Percentiles rank a stretch among this genome's conserved stretches.
Conservation (phyloP, 371 early-diverging fungal genomes). For the Chytridium lagenaria region DNA sequence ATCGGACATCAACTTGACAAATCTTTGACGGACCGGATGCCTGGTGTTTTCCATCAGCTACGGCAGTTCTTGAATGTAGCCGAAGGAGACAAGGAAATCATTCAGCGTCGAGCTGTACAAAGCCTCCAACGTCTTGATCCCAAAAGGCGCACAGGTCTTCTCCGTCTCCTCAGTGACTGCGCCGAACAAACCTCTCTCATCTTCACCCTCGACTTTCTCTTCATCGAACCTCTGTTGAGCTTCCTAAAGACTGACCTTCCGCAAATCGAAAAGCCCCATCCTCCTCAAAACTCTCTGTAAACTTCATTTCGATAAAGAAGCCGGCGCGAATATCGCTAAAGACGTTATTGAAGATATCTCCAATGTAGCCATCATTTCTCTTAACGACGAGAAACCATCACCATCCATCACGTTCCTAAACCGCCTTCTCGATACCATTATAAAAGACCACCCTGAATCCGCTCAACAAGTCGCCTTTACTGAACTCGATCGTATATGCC, state of each 20-base stretch:
- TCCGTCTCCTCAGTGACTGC: neutral
- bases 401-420: neutral
- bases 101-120: neutral
- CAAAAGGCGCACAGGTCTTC: neutral
- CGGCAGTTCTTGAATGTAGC: constrained; percentile 4
- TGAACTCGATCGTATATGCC: neutral
- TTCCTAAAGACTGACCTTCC: neutral
- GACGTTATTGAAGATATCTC: too few relatives aligned
- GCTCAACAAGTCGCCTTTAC: neutral
- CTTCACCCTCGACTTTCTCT: neutral
- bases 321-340: too few relatives aligned
- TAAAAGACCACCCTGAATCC: neutral
- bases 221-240: neutral
- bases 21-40: too few relatives aligned
- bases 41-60: neutral
- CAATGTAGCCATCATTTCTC: neutral
- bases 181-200: neutral
- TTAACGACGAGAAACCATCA: neutral
- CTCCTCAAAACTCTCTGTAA: too few relatives aligned
- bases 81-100: neutral
- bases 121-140: neutral
- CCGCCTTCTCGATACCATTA: neutral
- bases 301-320: too few relatives aligned
- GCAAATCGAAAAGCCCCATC: neutral
- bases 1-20: too few relatives aligned